These are phyloP conservation scores for Solanum commersonii DNA, from an alignment of 257 asterid genomes.

Conservation along the genomic window DNA sequence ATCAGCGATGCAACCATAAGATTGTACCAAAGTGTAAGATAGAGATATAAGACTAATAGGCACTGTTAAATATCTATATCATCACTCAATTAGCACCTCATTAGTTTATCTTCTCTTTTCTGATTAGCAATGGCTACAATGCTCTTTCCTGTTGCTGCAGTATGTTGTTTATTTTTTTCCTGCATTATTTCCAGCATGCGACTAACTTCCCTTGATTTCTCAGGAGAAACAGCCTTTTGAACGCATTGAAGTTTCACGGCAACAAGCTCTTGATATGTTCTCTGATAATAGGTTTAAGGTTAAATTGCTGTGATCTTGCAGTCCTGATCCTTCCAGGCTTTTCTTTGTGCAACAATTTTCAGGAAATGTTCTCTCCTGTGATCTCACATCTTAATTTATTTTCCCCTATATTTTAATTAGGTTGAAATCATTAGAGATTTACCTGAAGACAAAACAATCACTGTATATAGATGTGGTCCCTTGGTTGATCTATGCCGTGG, in stretches of 20 bases:
- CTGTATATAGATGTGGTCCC: conserved; percentile 96
- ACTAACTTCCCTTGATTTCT: conserved; percentile 6
- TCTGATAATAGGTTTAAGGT: conserved; percentile 92
- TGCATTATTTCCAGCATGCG: neutral
- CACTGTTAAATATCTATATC: neutral
- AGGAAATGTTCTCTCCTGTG: neutral
- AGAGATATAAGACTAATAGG: neutral
- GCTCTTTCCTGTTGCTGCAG: neutral
- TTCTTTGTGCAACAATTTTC: neutral
- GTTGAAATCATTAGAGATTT: conserved; percentile 88
- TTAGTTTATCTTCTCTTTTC: neutral
- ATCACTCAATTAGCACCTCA: neutral
- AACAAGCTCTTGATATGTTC: conserved; percentile 84
- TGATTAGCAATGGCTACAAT: neutral
- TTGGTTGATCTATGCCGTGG: conserved; percentile 98
- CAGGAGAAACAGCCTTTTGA: conserved; percentile 93
- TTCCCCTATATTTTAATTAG: conserved; percentile 25
- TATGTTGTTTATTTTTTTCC: neutral
- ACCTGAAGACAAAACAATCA: conserved; percentile 88
- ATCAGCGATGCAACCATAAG: neutral
- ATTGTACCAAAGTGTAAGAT: neutral
- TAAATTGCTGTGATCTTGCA: neutral
- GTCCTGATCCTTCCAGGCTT: neutral
- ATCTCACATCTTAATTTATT: neutral
- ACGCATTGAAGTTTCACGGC: conserved; percentile 88